Conservation (phyloP, 192 early-diverging fungal species). For the Podila verticillata region DNA sequence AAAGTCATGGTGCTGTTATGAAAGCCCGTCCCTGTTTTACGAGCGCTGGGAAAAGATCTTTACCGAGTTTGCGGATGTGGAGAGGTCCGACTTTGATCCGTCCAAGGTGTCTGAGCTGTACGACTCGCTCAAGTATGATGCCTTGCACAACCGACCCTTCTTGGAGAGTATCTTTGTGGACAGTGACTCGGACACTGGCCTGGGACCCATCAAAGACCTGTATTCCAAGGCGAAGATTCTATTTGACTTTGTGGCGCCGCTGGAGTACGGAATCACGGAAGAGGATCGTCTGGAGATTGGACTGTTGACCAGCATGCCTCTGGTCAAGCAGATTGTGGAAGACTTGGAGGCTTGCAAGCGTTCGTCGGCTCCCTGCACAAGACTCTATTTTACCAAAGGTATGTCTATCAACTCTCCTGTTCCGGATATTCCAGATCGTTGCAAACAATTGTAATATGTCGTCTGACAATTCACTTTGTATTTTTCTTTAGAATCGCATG, state of each 20-base stretch:
- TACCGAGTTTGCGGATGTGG: conserved; percentile 76
- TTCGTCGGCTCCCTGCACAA: conserved; percentile 65
- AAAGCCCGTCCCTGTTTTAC: conserved; percentile 84
- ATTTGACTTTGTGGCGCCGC: conserved; percentile 93
- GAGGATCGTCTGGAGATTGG: conserved; percentile 90
- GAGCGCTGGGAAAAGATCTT: conserved; percentile 99
- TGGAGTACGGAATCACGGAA: conserved; percentile 91
- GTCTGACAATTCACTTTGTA: neutral
- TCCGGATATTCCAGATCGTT: no score
- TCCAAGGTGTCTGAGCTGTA: conserved; percentile 93
- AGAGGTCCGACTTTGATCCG: conserved; percentile 69
- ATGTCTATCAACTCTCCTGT: neutral
- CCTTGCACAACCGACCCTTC: conserved; percentile 92
- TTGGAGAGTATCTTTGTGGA: conserved; percentile 77
- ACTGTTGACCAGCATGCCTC: conserved; percentile 74
- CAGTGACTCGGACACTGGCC: conserved; percentile 20
- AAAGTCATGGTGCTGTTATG: conserved; percentile 89
- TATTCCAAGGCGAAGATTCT: conserved; percentile 85
- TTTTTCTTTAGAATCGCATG: conserved; percentile 76
- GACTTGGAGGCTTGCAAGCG: conserved; percentile 73
- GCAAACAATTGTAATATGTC: no score
- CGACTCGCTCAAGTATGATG: conserved; percentile 97
- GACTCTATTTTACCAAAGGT: conserved; percentile 97
- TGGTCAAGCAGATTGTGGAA: conserved; percentile 81
- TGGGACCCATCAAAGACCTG: conserved; percentile 62